These are phyloP conservation scores for Bimuria novae-zelandiae DNA, from an alignment of 2,329 filamentous ascomycete genomes.

Conservation along the genomic window DNA sequence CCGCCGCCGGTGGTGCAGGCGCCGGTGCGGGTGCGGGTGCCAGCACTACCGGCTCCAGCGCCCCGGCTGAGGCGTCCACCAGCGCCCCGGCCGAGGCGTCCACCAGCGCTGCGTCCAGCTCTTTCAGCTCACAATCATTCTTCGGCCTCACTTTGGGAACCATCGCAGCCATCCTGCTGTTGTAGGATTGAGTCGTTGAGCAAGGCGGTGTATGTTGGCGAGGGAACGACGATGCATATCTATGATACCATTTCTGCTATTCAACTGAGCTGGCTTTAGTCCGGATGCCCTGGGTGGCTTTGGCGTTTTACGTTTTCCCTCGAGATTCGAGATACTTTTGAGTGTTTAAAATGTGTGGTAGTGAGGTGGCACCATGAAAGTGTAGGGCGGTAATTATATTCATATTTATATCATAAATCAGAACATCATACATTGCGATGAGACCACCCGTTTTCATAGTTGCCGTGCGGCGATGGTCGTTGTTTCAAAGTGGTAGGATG, in stretches of 20 bases:
- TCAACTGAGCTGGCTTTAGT: constrained; percentile 26
- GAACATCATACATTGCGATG: too few species aligned
- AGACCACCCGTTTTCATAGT: too few species aligned
- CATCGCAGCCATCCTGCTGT: constrained; percentile 29
- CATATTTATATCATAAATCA: too few species aligned
- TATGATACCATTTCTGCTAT: constrained; percentile 31
- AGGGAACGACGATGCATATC: constrained; percentile 9
- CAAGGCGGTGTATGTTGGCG: neutral
- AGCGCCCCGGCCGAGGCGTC: constrained; percentile 36
- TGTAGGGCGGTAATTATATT: neutral
- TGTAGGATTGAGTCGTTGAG: constrained; percentile 22
- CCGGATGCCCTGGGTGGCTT: constrained; percentile 8
- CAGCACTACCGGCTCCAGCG: constrained; percentile 6
- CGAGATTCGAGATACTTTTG: neutral
- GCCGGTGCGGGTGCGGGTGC: constrained; percentile 9
- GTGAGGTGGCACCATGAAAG: neutral
- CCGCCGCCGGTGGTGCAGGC: constrained; percentile 11
- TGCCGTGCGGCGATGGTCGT: too few species aligned
- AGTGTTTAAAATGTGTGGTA: neutral
- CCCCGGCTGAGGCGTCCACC: constrained; percentile 29
- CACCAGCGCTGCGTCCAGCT: constrained; percentile 29
- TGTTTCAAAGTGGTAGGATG: constrained; percentile 3
- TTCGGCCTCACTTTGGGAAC: constrained; percentile 32
- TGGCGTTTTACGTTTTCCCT: constrained; percentile 7
- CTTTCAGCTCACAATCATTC: constrained; percentile 26